Conservation (phyloP, 352 stramenopile species). For the Plasmopara viticola region DNA sequence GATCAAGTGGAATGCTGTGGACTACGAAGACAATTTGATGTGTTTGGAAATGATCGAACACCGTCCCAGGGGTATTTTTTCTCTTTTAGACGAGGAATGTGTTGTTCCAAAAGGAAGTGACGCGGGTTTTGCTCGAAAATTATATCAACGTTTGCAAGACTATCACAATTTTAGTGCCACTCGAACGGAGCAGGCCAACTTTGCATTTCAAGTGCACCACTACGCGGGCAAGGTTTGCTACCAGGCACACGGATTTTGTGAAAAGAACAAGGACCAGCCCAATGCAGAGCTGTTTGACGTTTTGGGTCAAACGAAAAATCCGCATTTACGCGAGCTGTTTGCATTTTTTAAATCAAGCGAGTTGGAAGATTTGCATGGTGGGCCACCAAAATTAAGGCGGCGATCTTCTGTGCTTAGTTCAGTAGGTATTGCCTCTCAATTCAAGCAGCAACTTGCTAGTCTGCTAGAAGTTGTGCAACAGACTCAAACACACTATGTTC, state of each 20-base stretch:
- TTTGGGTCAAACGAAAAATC: conserved; percentile 55
- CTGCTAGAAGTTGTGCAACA: conserved; percentile 91
- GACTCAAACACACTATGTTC: conserved; percentile 97
- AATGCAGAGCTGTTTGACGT: conserved; percentile 68
- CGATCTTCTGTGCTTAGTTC: conserved; percentile 66
- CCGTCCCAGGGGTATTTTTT: conserved; percentile 68
- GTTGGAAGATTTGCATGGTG: conserved; percentile 22
- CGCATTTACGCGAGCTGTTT: conserved; percentile 54
- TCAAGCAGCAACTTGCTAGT: conserved; percentile 89
- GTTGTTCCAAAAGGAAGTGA: conserved; percentile 77
- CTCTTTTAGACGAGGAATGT: conserved; percentile 82
- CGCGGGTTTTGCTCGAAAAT: conserved; percentile 59
- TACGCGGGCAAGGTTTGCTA: conserved; percentile 80
- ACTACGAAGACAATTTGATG: conserved; percentile 68
- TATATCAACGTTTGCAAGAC: conserved; percentile 62
- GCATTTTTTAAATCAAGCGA: conserved; percentile 65
- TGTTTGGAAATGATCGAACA: conserved; percentile 84
- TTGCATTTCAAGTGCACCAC: conserved; percentile 72
- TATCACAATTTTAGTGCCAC: conserved; percentile 56
- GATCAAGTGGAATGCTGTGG: conserved; percentile 56
- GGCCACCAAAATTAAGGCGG: conserved; percentile 42
- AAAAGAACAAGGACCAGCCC: conserved; percentile 87
- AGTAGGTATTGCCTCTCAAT: conserved; percentile 87
- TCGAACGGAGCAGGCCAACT: conserved; percentile 59
- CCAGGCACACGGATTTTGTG: conserved; percentile 66